Percentiles rank a stretch among this genome's conserved stretches.
Evolutionary conservation across 164 flowering plant species (phyloP).

Genomic region (Akebia trifoliata): DNA sequence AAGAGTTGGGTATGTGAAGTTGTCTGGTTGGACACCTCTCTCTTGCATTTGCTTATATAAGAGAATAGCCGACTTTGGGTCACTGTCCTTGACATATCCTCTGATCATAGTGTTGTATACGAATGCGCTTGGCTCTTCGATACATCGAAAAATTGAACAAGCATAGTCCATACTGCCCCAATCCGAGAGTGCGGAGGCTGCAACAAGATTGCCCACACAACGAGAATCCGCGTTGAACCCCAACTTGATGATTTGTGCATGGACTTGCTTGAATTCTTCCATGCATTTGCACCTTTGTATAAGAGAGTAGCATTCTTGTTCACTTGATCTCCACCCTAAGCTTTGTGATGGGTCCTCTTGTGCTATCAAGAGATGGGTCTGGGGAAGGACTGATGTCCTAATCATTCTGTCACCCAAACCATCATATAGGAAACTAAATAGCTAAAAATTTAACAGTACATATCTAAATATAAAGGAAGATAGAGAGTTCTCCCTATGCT

Average conservation of each 20-base stretch:
- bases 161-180: conserved; percentile 92
- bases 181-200: conserved; percentile 55
- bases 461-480: background rate
- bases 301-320: conserved; percentile 44
- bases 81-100: conserved; percentile 45
- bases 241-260: conserved; percentile 55
- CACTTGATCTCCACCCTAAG: conserved; percentile 32
- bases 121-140: conserved; percentile 56
- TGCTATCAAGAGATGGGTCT: conserved; percentile 26
- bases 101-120: conserved; percentile 66
- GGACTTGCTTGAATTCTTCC: conserved; percentile 64
- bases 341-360: conserved; percentile 20
- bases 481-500: background rate
- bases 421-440: conserved; percentile 13
- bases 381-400: conserved; percentile 46
- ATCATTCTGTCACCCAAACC: conserved; percentile 43
- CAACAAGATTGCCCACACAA: conserved; percentile 44
- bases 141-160: conserved; percentile 52
- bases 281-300: conserved; percentile 59
- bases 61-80: conserved; percentile 36
- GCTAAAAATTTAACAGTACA: too few species aligned
- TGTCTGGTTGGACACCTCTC: conserved; percentile 47
- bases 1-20: conserved; percentile 61
- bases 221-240: conserved; percentile 39
- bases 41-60: conserved; percentile 54